phyloP scores from a whole-genome alignment of 768 basidiomycete species.

The Mycena capillaripes region DNA sequence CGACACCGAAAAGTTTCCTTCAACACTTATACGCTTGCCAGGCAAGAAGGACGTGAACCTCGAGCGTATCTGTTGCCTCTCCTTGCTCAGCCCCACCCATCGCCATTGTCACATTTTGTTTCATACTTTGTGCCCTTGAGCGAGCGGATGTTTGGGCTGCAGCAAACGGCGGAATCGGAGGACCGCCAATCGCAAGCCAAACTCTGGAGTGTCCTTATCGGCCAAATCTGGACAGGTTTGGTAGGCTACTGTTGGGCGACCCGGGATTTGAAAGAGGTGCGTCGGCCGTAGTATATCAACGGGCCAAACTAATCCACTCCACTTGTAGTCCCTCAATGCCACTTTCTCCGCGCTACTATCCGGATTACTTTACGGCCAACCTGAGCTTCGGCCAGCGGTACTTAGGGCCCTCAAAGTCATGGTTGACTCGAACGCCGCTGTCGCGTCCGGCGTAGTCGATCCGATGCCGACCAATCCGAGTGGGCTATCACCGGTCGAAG shows the following conservation, averaged over 20 bases:
- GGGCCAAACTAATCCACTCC: constrained; percentile 14
- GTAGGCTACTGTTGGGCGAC: constrained; percentile 91
- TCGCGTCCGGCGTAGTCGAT: constrained; percentile 57
- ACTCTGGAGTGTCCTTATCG: constrained; percentile 94
- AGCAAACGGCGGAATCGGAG: constrained; percentile 83
- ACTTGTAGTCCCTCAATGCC: constrained; percentile 74
- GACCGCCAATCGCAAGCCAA: constrained; percentile 89
- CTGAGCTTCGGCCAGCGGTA: constrained; percentile 84
- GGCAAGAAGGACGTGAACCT: constrained; percentile 82
- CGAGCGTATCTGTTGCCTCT: constrained; percentile 94
- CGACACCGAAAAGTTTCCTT: neutral
- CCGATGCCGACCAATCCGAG: constrained; percentile 46
- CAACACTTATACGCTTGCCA: constrained; percentile 43
- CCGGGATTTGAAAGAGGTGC: constrained; percentile 79
- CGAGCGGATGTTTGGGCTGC: constrained; percentile 91
- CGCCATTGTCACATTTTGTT: constrained; percentile 88
- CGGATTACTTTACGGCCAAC: constrained; percentile 92
- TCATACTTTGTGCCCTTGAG: constrained; percentile 94
- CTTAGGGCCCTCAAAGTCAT: constrained; percentile 85
- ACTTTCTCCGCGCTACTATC: constrained; percentile 92
- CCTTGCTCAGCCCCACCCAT: constrained; percentile 83
- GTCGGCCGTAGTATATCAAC: constrained; percentile 30
- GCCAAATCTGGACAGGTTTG: constrained; percentile 94
- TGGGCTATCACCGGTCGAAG: constrained; percentile 69
- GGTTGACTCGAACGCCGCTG: constrained; percentile 81